Percentiles rank a stretch among this genome's conserved stretches.
phyloP scores from a whole-genome alignment of 1,284 basidiomycete species.

The Marasmius oreades region DNA sequence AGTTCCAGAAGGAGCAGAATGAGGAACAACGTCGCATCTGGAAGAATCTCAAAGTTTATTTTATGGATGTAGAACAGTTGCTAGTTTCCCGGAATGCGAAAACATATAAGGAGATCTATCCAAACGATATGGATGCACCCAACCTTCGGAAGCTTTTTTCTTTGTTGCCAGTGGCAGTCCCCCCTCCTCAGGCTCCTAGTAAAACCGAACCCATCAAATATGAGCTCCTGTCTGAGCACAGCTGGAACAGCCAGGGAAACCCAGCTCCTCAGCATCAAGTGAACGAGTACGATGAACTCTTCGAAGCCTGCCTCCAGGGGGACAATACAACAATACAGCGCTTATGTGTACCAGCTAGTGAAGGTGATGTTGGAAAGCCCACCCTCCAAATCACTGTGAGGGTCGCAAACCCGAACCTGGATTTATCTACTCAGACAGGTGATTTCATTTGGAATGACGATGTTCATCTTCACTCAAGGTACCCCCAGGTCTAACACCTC shows the following conservation, averaged over 20 bases:
- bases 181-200: not conserved
- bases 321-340: conserved; percentile 45
- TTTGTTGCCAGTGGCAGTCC: not conserved
- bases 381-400: conserved; percentile 43
- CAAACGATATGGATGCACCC: conserved; percentile 16
- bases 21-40: not conserved
- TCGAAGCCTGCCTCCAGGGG: conserved; percentile 48
- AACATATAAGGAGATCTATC: conserved; percentile 38
- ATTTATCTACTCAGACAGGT: conserved; percentile 17
- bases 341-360: conserved; percentile 45
- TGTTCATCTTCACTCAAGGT: not conserved
- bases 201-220: not conserved
- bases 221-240: not conserved
- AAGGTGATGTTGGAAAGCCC: conserved; percentile 19
- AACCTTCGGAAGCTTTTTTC: not conserved
- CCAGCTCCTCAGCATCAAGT: conserved; percentile 28
- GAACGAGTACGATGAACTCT: conserved; percentile 44
- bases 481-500: conserved; percentile 38
- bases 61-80: conserved; percentile 31
- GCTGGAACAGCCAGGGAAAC: not conserved
- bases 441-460: conserved; percentile 3
- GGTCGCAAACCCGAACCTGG: conserved; percentile 14
- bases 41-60: conserved; percentile 28
- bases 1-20: not conserved
- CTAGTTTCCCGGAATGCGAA: conserved; percentile 40